phyloP scores from a whole-genome alignment of 352 stramenopile genomes.

The Chrysophaeum taylorii region DNA sequence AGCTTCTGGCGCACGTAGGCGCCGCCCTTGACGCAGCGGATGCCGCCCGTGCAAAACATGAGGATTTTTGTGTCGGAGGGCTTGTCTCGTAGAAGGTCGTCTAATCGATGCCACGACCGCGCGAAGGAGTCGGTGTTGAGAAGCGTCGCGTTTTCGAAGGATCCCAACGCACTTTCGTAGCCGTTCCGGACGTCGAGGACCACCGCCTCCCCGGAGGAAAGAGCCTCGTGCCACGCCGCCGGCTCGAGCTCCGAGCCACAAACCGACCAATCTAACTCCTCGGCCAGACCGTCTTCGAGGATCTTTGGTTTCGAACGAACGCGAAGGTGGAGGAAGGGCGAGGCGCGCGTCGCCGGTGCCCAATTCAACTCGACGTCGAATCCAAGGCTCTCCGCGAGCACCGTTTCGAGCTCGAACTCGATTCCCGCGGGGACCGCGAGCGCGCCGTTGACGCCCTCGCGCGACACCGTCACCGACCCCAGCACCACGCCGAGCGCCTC shows the following conservation, averaged over 20 bases:
- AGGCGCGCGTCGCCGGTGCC: background rate
- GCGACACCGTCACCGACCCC: background rate
- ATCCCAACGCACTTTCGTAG: constrained; percentile 36
- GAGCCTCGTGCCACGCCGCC: constrained; percentile 29
- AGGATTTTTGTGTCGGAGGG: constrained; percentile 29
- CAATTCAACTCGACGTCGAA: background rate
- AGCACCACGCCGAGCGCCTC: background rate
- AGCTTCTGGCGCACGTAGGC: constrained; percentile 25
- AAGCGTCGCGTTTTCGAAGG: constrained; percentile 29
- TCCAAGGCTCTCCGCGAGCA: background rate
- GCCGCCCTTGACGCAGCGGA: constrained; percentile 37
- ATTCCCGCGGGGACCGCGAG: background rate
- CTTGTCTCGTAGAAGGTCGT: constrained; percentile 23
- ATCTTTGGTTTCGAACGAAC: background rate
- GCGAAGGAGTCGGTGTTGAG: constrained; percentile 37
- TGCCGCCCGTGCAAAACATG: constrained; percentile 41
- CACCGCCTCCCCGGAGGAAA: constrained; percentile 10
- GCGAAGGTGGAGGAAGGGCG: background rate
- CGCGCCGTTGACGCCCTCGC: background rate
- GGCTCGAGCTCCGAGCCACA: constrained; percentile 23
- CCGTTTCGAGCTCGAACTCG: background rate
- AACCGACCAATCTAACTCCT: constrained; percentile 17
- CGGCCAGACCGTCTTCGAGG: constrained; percentile 30
- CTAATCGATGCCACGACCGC: constrained; percentile 28
- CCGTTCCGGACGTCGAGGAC: constrained; percentile 40